Conservation (phyloP, 768 basidiomycete species). For the Lactifluus hygrophoroides region DNA sequence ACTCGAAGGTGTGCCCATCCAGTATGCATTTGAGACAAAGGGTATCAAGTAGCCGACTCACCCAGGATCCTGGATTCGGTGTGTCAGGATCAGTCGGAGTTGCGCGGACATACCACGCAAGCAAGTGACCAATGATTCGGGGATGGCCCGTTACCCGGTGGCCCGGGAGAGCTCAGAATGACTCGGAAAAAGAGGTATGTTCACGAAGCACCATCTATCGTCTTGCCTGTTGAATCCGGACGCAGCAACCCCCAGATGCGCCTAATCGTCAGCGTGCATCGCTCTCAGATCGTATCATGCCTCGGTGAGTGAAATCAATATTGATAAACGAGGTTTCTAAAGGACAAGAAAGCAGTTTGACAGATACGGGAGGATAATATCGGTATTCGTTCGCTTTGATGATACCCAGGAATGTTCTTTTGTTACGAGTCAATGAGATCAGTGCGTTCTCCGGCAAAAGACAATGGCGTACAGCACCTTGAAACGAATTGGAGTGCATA, state of each 20-base stretch:
- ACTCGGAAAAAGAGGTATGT: not conserved
- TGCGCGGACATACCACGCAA: not conserved
- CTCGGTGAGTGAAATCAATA: not conserved
- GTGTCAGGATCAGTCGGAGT: not conserved
- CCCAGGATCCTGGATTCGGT: not conserved
- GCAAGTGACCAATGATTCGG: not conserved
- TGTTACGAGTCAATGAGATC: not conserved
- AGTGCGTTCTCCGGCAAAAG: not conserved
- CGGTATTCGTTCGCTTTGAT: not conserved
- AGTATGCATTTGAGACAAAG: not conserved
- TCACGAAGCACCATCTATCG: not conserved
- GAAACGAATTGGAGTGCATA: not conserved
- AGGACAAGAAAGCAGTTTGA: not conserved
- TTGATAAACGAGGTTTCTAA: not conserved
- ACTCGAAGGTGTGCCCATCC: no score
- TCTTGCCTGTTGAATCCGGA: not conserved
- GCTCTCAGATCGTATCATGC: not conserved
- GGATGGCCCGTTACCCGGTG: not conserved
- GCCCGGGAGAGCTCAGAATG: conserved; percentile 21
- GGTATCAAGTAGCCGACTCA: not conserved
- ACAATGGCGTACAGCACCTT: not conserved
- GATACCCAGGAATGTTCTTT: not conserved
- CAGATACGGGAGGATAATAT: not conserved
- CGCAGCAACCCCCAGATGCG: not conserved
- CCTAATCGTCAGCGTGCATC: not conserved